These are phyloP conservation scores for Coemansia sp. DNA, from an alignment of 192 early-diverging fungal species.

Conservation along the genomic window DNA sequence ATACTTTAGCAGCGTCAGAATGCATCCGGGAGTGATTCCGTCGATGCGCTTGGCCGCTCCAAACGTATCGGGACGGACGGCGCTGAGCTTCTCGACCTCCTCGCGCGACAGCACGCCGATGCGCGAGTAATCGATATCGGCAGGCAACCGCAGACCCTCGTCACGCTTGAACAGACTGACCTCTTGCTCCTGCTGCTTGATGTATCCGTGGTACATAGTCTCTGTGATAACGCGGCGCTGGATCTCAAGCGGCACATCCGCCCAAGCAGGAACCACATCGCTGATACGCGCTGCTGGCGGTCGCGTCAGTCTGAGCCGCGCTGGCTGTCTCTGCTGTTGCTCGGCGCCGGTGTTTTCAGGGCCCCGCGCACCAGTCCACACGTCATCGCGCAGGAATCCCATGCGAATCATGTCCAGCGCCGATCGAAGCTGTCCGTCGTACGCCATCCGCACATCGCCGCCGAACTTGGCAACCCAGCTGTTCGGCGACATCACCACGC, in stretches of 20 bases:
- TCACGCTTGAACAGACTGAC: slow-evolving; percentile 65
- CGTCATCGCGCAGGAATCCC: slow-evolving; percentile 45
- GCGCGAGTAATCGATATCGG: slow-evolving; percentile 63
- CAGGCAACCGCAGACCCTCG: slow-evolving; percentile 63
- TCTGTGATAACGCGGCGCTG: slow-evolving; percentile 62
- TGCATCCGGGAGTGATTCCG: slow-evolving; percentile 76
- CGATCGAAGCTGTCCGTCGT: slow-evolving; percentile 42
- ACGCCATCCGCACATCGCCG: slow-evolving; percentile 26
- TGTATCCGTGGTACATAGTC: slow-evolving; percentile 67
- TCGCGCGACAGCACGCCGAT: slow-evolving; percentile 50
- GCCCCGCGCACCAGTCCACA: slow-evolving; percentile 45
- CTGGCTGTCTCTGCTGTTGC: background rate
- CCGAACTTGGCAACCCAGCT: slow-evolving; percentile 56
- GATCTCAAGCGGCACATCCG: slow-evolving; percentile 55
- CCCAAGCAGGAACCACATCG: slow-evolving; percentile 60
- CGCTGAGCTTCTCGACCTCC: slow-evolving; percentile 46
- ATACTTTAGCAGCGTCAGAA: slow-evolving; percentile 68
- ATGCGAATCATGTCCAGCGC: slow-evolving; percentile 57
- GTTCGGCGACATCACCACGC: slow-evolving; percentile 55
- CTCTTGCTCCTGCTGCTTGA: slow-evolving; percentile 65
- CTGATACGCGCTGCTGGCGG: slow-evolving; percentile 12
- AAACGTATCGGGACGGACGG: slow-evolving; percentile 45
- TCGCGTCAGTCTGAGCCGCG: slow-evolving; percentile 1
- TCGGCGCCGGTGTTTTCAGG: slow-evolving; percentile 17
- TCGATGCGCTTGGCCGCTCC: slow-evolving; percentile 77